Conservation (phyloP, 805 yeast species). For the Limtongozyma cylindracea region DNA sequence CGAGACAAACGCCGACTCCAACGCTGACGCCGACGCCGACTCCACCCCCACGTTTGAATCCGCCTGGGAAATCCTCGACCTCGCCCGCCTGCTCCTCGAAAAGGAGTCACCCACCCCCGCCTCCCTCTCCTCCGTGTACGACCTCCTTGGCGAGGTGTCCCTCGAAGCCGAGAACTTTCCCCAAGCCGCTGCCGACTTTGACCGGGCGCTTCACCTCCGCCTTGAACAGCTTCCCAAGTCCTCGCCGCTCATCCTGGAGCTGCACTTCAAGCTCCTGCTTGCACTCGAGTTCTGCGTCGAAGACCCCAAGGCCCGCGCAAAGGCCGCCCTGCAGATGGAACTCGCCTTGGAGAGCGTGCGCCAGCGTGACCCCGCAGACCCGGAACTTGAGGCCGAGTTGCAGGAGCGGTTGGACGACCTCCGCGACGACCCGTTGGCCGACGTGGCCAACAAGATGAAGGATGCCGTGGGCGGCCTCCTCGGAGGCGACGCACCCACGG, state of each 20-base stretch:
- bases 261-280: conserved; percentile 56
- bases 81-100: conserved; percentile 45
- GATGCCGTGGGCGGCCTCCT: conserved; percentile 28
- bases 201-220: conserved; percentile 27
- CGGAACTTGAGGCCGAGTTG: conserved; percentile 21
- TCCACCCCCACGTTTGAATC: conserved; percentile 57
- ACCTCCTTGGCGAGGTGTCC: conserved; percentile 71
- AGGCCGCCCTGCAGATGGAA: conserved; percentile 27
- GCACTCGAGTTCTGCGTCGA: conserved; percentile 54
- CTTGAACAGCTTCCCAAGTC: too few relatives aligned
- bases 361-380: conserved; percentile 13
- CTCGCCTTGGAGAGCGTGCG: conserved; percentile 20
- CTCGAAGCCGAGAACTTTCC: conserved; percentile 71
- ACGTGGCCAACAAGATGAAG: conserved; percentile 20
- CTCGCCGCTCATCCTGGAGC: conserved; percentile 43
- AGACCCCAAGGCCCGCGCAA: conserved; percentile 15
- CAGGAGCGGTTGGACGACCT: conserved; percentile 29
- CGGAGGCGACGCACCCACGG: conserved; percentile 12
- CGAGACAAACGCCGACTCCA: conserved; percentile 27
- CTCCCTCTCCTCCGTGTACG: conserved; percentile 44
- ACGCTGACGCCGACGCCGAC: conserved; percentile 43
- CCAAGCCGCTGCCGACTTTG: conserved; percentile 53
- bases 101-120: conserved; percentile 10
- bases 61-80: conserved; percentile 73
- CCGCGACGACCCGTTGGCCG: conserved; percentile 21